These are phyloP conservation scores for Sclerotinia minor DNA, from an alignment of 2,329 filamentous ascomycete genomes.

Conservation along the genomic window DNA sequence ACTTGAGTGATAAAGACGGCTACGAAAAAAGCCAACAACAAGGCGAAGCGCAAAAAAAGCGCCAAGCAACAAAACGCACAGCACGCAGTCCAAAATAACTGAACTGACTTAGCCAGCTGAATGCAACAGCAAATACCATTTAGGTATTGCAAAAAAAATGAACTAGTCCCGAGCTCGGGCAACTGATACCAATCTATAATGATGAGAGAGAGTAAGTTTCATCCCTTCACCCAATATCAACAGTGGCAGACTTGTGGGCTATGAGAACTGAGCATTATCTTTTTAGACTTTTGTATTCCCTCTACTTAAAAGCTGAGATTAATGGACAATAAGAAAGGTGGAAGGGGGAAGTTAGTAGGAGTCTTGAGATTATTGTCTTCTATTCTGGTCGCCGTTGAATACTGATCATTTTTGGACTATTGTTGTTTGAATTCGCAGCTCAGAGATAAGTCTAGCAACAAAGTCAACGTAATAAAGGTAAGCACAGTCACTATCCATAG, in stretches of 20 bases:
- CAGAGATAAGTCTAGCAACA: background rate
- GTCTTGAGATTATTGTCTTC: background rate
- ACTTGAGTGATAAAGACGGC: too few species aligned
- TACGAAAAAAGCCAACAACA: too few species aligned
- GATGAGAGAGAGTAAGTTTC: too few species aligned
- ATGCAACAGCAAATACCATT: too few species aligned
- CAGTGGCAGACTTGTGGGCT: background rate
- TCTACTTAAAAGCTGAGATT: accelerated
- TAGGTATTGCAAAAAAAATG: too few species aligned
- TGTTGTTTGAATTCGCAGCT: background rate
- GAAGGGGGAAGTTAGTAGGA: too few species aligned
- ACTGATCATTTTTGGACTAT: background rate
- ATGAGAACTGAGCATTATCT: background rate
- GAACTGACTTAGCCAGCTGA: too few species aligned
- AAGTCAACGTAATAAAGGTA: background rate
- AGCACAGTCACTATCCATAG: background rate
- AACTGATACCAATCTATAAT: too few species aligned
- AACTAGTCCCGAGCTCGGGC: too few species aligned
- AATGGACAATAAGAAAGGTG: accelerated
- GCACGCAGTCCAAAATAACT: too few species aligned
- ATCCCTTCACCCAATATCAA: background rate
- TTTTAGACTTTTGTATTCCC: background rate
- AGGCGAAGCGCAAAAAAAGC: too few species aligned
- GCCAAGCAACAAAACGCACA: too few species aligned
- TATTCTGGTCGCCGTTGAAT: background rate